Conservation (phyloP, 2,329 filamentous ascomycete species). For the Curvularia eragrostidis region DNA sequence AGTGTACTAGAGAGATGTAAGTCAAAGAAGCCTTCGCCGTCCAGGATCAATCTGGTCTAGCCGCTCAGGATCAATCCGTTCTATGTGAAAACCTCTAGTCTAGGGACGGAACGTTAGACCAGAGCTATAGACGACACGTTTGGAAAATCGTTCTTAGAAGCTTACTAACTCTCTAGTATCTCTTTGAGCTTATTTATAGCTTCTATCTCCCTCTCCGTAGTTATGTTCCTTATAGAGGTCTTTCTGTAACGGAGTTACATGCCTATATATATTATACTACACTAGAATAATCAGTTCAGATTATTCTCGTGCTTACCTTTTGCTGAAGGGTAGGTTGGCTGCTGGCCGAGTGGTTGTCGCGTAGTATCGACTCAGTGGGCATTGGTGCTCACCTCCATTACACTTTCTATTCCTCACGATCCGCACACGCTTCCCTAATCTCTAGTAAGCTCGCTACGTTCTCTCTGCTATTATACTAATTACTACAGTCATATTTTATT, state of each 20-base stretch:
- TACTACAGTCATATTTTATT: not conserved
- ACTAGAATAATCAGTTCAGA: too few relatives aligned
- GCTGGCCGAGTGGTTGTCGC: too few relatives aligned
- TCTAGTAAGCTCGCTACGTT: conserved; percentile 11
- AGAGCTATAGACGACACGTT: conserved; percentile 17
- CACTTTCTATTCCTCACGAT: conserved; percentile 5
- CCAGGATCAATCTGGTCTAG: not conserved
- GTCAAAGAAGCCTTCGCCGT: not conserved
- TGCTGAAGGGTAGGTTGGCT: too few relatives aligned
- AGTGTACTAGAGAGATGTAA: not conserved
- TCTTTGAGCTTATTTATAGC: conserved; percentile 17
- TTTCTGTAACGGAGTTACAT: not conserved
- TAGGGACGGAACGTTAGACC: conserved; percentile 3
- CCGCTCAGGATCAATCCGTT: not conserved
- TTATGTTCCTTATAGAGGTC: too few relatives aligned
- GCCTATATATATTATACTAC: too few relatives aligned
- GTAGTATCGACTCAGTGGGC: too few relatives aligned
- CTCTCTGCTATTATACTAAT: conserved; percentile 1
- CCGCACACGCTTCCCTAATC: conserved; percentile 12
- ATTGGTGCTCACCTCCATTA: too few relatives aligned
- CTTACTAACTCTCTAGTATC: conserved; percentile 10
- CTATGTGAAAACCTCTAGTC: too few relatives aligned
- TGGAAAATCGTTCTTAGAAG: conserved; percentile 16
- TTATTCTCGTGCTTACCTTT: too few relatives aligned
- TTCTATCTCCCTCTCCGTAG: conserved; percentile 14